Base-by-base conservation (phyloP, 371 early-diverging fungal species). In the Batkoa obscura region DNA sequence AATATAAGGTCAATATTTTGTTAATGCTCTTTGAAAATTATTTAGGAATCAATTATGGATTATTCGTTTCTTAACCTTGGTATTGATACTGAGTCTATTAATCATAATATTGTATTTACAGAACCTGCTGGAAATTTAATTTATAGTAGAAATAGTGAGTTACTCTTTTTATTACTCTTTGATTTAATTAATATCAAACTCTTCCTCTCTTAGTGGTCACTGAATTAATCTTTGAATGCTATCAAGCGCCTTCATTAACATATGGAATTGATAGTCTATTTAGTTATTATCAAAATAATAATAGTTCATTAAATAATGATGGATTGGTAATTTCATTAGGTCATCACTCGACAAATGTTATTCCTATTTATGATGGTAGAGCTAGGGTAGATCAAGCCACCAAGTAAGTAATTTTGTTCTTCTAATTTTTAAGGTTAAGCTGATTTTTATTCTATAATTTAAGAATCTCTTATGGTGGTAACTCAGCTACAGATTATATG, bases 201-300 rank as follows among this genome's bases (percentile, higher is more conserved):
- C 1, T 38, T 43, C 2, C 10, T 17, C 23, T 32, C 57, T 9
- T 66, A 81, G 82, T 79, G 39, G 81, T 83, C 75, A 76, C 80
- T 0, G 94, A 93, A 61, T 66, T 93, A 0, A 63, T 92, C 36
- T 92, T 93, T 63, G 94, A 93, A 66, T 69, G 78, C 36, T 93
- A 90, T 62, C 65, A 65, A 36, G 78, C 80, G 0, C 86, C 90
- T 1, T 76, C 78, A 2, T 77, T 89, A 4, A 67, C 76, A 0
- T 92, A 85, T 60, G 91, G 90, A 8, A 76, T 90, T n/a, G 92
- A 91, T 55, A 67, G 90, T 2, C 65, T 84, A 32, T 91, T 88
- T 66, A 88, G 88, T 57, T 79, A 78, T 59, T 81, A 84, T 64
- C 75, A 75, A 23, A 84, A 84, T 62, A 56, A 50, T 41, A 72